Conservation (phyloP, 805 yeast species). For the Starmerella kuoi region DNA sequence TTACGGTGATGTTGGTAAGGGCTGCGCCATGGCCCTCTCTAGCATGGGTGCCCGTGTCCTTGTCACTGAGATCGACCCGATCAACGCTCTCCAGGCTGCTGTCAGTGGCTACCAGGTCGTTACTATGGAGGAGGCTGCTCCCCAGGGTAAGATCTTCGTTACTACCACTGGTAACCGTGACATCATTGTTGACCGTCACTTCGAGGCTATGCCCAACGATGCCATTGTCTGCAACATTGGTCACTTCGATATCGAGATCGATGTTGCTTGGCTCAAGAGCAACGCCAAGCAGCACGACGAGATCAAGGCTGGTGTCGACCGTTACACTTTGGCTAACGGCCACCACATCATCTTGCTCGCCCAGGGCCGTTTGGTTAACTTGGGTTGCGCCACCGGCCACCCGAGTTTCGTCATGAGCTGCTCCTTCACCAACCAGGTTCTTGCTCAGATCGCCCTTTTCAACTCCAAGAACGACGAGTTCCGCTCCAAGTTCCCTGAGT, state of each 20-base stretch:
- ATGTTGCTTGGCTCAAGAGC: constrained; percentile 96
- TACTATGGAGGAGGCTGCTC: constrained; percentile 87
- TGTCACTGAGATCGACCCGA: constrained; percentile 95
- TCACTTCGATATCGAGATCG: constrained; percentile 97
- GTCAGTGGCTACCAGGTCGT: constrained; percentile 97
- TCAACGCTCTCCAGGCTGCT: constrained; percentile 98
- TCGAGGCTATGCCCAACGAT: constrained; percentile 91
- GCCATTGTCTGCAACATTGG: constrained; percentile 99
- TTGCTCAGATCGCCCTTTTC: constrained; percentile 96
- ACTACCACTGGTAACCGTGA: constrained; percentile 99
- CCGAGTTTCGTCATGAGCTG: constrained; percentile 98
- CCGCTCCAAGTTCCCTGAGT: constrained; percentile 74
- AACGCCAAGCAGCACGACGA: constrained; percentile 87
- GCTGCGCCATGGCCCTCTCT: constrained; percentile 97
- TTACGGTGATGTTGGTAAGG: constrained; percentile 99
- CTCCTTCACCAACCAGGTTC: constrained; percentile 98
- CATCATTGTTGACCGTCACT: constrained; percentile 82
- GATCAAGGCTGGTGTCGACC: constrained; percentile 99
- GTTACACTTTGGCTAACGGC: constrained; percentile 79
- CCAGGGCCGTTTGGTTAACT: constrained; percentile 97
- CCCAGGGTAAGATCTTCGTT: constrained; percentile 91
- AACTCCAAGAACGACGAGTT: constrained; percentile 71
- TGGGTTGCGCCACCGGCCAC: constrained; percentile 99
- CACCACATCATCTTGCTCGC: constrained; percentile 92
- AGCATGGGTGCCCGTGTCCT: constrained; percentile 99